phyloP scores from a whole-genome alignment of 352 stramenopile genomes.

The Phytophthora fragariaefolia region DNA sequence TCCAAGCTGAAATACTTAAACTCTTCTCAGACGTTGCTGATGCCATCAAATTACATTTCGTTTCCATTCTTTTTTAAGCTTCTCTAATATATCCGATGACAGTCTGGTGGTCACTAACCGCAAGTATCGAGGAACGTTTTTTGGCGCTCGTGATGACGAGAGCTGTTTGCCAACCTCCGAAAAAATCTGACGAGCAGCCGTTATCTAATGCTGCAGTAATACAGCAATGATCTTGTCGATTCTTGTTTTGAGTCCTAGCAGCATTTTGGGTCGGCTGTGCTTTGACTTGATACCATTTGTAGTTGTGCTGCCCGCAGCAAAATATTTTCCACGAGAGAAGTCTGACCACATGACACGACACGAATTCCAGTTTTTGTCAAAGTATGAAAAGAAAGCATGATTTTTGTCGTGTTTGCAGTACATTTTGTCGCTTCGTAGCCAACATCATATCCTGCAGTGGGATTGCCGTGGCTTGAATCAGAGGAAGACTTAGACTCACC shows the following conservation, averaged over 20 bases:
- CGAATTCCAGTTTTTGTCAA: slow-evolving; percentile 25
- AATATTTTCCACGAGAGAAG: too few relatives aligned
- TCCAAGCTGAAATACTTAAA: slow-evolving; percentile 13
- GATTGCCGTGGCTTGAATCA: too few relatives aligned
- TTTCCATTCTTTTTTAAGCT: slow-evolving; percentile 26
- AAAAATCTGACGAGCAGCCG: slow-evolving; percentile 14
- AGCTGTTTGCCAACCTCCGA: not conserved
- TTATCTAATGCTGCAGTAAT: slow-evolving; percentile 26
- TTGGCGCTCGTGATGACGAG: not conserved
- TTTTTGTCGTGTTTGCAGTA: too few relatives aligned
- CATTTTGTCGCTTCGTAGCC: too few relatives aligned
- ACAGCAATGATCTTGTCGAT: slow-evolving; percentile 26
- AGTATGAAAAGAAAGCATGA: slow-evolving; percentile 2
- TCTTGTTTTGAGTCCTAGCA: slow-evolving; percentile 6
- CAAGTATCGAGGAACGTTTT: slow-evolving; percentile 9
- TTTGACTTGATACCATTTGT: too few relatives aligned
- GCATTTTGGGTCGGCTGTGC: too few relatives aligned
- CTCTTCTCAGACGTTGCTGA: slow-evolving; percentile 33
- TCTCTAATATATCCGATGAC: slow-evolving; percentile 5
- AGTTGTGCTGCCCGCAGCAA: too few relatives aligned
- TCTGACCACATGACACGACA: slow-evolving; percentile 25
- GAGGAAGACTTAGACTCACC: too few relatives aligned
- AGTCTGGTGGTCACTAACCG: not conserved
- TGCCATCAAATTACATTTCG: slow-evolving; percentile 14
- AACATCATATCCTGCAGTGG: too few relatives aligned